Base-by-base conservation (phyloP, 2,329 filamentous ascomycete species). In the Lachnellula occidentalis region DNA sequence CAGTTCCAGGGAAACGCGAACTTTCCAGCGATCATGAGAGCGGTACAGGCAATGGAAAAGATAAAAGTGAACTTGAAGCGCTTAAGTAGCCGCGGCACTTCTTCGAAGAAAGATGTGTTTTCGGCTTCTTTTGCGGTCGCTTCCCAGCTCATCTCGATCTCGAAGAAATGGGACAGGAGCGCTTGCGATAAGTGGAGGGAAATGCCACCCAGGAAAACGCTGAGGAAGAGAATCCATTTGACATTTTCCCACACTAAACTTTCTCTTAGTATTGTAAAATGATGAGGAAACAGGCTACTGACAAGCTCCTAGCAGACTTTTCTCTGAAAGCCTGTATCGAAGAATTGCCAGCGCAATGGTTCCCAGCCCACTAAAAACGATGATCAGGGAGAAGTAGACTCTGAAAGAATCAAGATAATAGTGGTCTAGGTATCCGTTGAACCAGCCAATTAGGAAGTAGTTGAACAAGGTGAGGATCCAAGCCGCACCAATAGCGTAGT, bases 91-190 rank as follows among this genome's bases (percentile, higher is more conserved):
- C 75, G 76, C 2, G 76, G 74, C 14, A 55, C 36, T 39, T 55
- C 53, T 48, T 51, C 53, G 17, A 55, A 55, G 56, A 61, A 60
- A 5, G 52, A 51, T 22, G 51, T 51, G 22, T 53, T 47, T 65
- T 90, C 86, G 41, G 81, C 81, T 73, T 94, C 90, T 72, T 94
- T 94, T 46, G 83, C 80, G 0, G 90, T 94, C 2, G 88, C 83
- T 43, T 88, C 88, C 89, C 89, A 94, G 3, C 80, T 81, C 85
- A 92, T 92, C 72, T 92, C 80, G 67, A 92, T 83, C 72, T 87
- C 82, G 68, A 92, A 88, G 79, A 92, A 88, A 74, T 94, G 90
- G 11, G 82, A 80, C 47, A 92, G 71, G 39, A 95, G 75, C 0
- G 89, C 89, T 68, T 91, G 86, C 41, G 82, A 88, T 50, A 94